Evolutionary conservation across 768 basidiomycete species (phyloP).

Genomic region (Tricholoma bakamatsutake): DNA sequence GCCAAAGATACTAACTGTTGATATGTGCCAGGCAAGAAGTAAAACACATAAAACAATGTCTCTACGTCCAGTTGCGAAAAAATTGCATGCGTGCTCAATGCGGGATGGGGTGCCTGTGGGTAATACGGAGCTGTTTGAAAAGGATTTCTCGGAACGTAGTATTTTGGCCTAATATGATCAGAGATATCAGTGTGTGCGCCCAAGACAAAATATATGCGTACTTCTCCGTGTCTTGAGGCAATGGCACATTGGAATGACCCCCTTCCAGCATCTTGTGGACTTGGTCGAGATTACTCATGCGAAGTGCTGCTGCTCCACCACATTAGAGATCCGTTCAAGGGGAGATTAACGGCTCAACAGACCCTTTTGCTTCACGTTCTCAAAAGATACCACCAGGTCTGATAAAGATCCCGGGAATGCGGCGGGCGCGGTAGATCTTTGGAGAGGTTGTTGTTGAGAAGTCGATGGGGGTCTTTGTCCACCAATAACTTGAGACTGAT

Average conservation of each 20-base stretch:
- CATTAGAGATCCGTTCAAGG: constrained; percentile 1
- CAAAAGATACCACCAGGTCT: constrained; percentile 91
- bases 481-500: constrained; percentile 33
- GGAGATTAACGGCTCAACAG: constrained; percentile 10
- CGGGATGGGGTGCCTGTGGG: constrained; percentile 79
- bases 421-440: constrained; percentile 29
- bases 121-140: constrained; percentile 91
- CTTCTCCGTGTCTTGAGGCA: constrained; percentile 95
- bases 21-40: constrained; percentile 95
- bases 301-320: constrained; percentile 52
- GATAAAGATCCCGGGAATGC: constrained; percentile 83
- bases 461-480: constrained; percentile 52
- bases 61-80: constrained; percentile 94
- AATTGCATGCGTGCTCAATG: constrained; percentile 76
- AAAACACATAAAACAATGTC: constrained; percentile 98
- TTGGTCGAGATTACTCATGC: constrained; percentile 82
- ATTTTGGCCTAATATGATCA: constrained; percentile 70
- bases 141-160: constrained; percentile 92
- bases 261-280: constrained; percentile 92
- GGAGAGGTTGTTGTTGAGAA: constrained; percentile 37
- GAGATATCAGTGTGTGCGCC: constrained; percentile 7
- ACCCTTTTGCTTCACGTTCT: constrained; percentile 97
- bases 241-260: constrained; percentile 83
- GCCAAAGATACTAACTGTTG: constrained; percentile 66
- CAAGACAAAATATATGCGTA: constrained; percentile 27